Percentiles rank a stretch among this genome's conserved stretches.
Conservation (phyloP, 2,329 filamentous ascomycete species). For the Hirsutella minnesotensis region DNA sequence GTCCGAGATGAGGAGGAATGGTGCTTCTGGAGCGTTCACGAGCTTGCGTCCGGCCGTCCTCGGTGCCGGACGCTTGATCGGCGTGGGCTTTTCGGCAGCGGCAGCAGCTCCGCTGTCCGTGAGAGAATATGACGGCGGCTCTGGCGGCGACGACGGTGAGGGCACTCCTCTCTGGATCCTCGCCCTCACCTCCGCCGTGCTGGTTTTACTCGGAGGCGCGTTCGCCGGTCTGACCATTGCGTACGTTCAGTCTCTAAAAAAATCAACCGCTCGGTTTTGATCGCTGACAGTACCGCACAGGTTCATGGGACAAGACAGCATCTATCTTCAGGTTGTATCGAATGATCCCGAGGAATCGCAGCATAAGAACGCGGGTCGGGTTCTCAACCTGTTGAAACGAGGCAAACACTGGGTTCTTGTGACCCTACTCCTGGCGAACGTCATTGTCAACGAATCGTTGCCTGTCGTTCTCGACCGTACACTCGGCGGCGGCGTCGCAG, state of each 20-base stretch:
- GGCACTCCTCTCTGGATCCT: slow-evolving; percentile 70
- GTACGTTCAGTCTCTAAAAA: slow-evolving; percentile 29
- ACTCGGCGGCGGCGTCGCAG: slow-evolving; percentile 86
- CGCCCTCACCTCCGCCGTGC: slow-evolving; percentile 60
- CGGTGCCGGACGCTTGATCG: slow-evolving; percentile 38
- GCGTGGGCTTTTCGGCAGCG: slow-evolving; percentile 34
- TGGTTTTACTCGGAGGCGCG: slow-evolving; percentile 80
- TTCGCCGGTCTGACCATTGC: slow-evolving; percentile 92
- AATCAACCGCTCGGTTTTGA: not conserved
- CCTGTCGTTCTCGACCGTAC: slow-evolving; percentile 92
- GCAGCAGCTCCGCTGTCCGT: slow-evolving; percentile 31
- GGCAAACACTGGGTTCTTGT: slow-evolving; percentile 99
- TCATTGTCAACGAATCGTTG: slow-evolving; percentile 94
- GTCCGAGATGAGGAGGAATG: slow-evolving; percentile 14
- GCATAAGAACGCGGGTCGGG: slow-evolving; percentile 70
- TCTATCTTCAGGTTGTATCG: slow-evolving; percentile 90
- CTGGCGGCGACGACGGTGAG: slow-evolving; percentile 34
- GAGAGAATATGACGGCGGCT: slow-evolving; percentile 6
- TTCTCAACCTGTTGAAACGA: slow-evolving; percentile 66
- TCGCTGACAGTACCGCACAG: slow-evolving; percentile 16
- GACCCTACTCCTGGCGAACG: slow-evolving; percentile 85
- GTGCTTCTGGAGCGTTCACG: slow-evolving; percentile 20
- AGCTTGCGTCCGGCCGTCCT: slow-evolving; percentile 36
- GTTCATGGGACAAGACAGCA: slow-evolving; percentile 71
- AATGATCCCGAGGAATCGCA: slow-evolving; percentile 77